Evolutionary conservation across 2,329 filamentous ascomycete genomes (phyloP), one percentile per base, ranked within the genome.

Genomic region (Claviceps capensis): DNA sequence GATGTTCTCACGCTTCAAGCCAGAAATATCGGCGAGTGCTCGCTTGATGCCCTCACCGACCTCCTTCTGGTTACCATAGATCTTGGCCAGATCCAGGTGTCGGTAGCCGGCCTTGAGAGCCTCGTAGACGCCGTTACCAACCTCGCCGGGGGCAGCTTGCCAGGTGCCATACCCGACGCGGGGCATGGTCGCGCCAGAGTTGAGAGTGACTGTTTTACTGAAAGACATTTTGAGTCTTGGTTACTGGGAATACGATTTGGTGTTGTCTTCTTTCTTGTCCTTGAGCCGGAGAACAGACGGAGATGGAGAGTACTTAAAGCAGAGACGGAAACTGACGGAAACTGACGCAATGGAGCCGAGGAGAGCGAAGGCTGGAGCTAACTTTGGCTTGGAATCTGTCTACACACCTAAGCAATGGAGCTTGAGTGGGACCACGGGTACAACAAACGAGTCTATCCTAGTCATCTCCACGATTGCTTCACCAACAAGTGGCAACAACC

Each of bases 81-180:
- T 64, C 64, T 71, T 71, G 63, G 69, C 70, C 46, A 72, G 64
- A 54, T 73, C 71, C 56, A 85, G 78, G 65, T 84, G 81, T 50
- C 79, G 74, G 69, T 85, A 85, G 53, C 82, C 82, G 41, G 71
- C 67, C 64, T 76, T 77, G 54, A 85, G 72, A 38, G 82, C 81
- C 57, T 75, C 74, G 64, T 79, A 80, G 60, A 86, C 81, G 42
- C 82, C 82, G 40, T 76, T 70, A 53, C 77, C 75, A 54, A 84
- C 81, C 67, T 85, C 77, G 56, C 78, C 78, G 49, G 81, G 80
- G 58, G 75, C 70, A 36, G 82, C 79, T 64, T 85, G 82, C 82
- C 82, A 85, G 60, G 82, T 85, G 61, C 82, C 81, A 54, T 65
- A 73, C 56, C 77, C 76, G 55, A 82, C 67, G 48, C 72, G 72